Conservation (phyloP, 2,329 filamentous ascomycete genomes). For the Chaetomiaceae sp. region DNA sequence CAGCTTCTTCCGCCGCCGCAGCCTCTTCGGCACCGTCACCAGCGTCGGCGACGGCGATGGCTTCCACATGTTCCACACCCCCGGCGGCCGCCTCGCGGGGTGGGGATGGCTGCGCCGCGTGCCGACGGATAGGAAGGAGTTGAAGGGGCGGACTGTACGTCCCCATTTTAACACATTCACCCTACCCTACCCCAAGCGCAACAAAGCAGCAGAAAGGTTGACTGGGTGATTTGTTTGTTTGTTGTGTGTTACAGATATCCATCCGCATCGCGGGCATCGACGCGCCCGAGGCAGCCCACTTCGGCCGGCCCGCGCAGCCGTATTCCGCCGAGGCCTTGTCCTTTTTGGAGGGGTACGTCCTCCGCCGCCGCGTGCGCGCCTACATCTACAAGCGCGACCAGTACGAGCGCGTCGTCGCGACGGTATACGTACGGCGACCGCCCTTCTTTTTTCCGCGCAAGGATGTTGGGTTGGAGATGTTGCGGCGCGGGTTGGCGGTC, state of each 20-base stretch:
- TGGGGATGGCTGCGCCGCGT: slow-evolving; percentile 89
- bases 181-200: background rate
- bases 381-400: slow-evolving; percentile 83
- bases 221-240: too few species aligned
- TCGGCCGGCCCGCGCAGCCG: slow-evolving; percentile 82
- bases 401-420: slow-evolving; percentile 86
- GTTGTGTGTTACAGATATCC: slow-evolving; percentile 57
- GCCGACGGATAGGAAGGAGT: slow-evolving; percentile 61
- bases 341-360: slow-evolving; percentile 73
- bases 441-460: slow-evolving; percentile 54
- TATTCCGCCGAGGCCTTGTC: slow-evolving; percentile 73
- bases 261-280: slow-evolving; percentile 89
- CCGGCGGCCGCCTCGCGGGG: slow-evolving; percentile 78
- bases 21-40: slow-evolving; percentile 79
- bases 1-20: slow-evolving; percentile 67
- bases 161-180: background rate
- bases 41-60: slow-evolving; percentile 96
- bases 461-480: slow-evolving; percentile 87
- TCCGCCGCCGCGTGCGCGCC: slow-evolving; percentile 70
- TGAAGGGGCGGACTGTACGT: slow-evolving; percentile 67
- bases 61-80: slow-evolving; percentile 91
- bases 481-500: slow-evolving; percentile 78
- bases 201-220: too few species aligned
- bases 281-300: slow-evolving; percentile 89
- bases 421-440: slow-evolving; percentile 67